These are phyloP conservation scores for Boletus huronensis DNA, from an alignment of 768 basidiomycete species.

Conservation along the genomic window DNA sequence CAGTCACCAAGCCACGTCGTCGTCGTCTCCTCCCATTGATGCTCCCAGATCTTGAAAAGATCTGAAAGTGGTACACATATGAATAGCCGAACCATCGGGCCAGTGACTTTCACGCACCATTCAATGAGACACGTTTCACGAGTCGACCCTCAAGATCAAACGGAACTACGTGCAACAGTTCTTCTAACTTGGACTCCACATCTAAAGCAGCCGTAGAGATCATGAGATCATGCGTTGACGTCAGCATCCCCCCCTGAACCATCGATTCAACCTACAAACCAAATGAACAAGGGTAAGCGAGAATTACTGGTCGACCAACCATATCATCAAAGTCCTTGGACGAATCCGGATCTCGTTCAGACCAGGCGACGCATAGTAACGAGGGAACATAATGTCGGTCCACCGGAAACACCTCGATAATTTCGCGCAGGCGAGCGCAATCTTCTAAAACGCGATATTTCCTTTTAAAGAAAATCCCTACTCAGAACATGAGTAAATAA, in stretches of 20 bases:
- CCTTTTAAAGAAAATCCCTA: conserved; percentile 33
- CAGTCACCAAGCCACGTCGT: conserved; percentile 24
- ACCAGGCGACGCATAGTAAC: conserved; percentile 61
- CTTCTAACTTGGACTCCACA: conserved; percentile 53
- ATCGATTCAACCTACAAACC: conserved; percentile 47
- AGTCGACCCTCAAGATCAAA: conserved; percentile 60
- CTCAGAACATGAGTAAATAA: conserved; percentile 1
- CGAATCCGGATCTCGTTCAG: conserved; percentile 39
- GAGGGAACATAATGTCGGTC: conserved; percentile 61
- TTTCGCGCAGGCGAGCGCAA: conserved; percentile 64
- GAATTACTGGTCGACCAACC: conserved; percentile 38
- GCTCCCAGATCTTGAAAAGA: conserved; percentile 25
- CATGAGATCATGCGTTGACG: conserved; percentile 41
- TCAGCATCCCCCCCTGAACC: conserved; percentile 41
- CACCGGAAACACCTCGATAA: conserved; percentile 50
- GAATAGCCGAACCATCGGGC: neutral
- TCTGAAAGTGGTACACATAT: conserved; percentile 9
- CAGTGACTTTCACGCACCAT: conserved; percentile 40
- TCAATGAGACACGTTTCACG: conserved; percentile 43
- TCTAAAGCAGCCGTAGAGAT: conserved; percentile 53
- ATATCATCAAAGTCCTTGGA: conserved; percentile 54
- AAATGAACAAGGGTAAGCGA: conserved; percentile 1
- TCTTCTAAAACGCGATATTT: conserved; percentile 73
- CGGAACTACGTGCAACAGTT: conserved; percentile 37
- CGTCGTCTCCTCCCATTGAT: conserved; percentile 22